Percentiles rank a stretch among this genome's conserved stretches.
Evolutionary conservation across 352 stramenopile genomes (phyloP).

Genomic region (Phytopythium cucurbitacearum): DNA sequence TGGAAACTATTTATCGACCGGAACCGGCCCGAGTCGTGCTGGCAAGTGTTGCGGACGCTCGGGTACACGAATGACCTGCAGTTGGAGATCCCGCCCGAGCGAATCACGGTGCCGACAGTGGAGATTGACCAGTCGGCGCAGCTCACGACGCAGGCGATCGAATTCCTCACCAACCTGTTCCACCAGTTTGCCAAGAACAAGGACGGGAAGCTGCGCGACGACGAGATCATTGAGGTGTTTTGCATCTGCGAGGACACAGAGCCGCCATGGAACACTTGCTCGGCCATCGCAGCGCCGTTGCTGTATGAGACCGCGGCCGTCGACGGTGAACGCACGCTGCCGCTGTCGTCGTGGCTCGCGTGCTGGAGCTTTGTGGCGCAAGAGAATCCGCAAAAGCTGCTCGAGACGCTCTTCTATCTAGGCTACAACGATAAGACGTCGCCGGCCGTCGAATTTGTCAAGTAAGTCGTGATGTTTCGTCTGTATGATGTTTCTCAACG

Average conservation of each 20-base stretch:
- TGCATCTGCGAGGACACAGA: slow-evolving; percentile 73
- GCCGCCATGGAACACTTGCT: slow-evolving; percentile 67
- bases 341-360: slow-evolving; percentile 56
- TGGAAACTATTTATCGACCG: slow-evolving; percentile 88
- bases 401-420: slow-evolving; percentile 80
- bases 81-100: slow-evolving; percentile 70
- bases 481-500: slow-evolving; percentile 5
- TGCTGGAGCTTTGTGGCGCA: slow-evolving; percentile 73
- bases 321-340: slow-evolving; percentile 46
- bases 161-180: slow-evolving; percentile 75
- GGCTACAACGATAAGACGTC: slow-evolving; percentile 76
- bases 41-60: slow-evolving; percentile 78
- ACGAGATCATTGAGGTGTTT: slow-evolving; percentile 78
- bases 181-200: slow-evolving; percentile 84
- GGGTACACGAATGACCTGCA: slow-evolving; percentile 81
- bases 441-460: slow-evolving; percentile 61
- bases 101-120: slow-evolving; percentile 40
- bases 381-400: slow-evolving; percentile 66
- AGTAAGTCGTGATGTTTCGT: slow-evolving; percentile 23
- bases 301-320: slow-evolving; percentile 51
- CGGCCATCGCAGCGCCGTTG: slow-evolving; percentile 46
- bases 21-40: slow-evolving; percentile 85
- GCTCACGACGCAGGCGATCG: slow-evolving; percentile 54
- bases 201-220: slow-evolving; percentile 60
- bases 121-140: slow-evolving; percentile 79